Evolutionary conservation across 169 alveolate species (phyloP).

Genomic region (Babesia ovis): DNA sequence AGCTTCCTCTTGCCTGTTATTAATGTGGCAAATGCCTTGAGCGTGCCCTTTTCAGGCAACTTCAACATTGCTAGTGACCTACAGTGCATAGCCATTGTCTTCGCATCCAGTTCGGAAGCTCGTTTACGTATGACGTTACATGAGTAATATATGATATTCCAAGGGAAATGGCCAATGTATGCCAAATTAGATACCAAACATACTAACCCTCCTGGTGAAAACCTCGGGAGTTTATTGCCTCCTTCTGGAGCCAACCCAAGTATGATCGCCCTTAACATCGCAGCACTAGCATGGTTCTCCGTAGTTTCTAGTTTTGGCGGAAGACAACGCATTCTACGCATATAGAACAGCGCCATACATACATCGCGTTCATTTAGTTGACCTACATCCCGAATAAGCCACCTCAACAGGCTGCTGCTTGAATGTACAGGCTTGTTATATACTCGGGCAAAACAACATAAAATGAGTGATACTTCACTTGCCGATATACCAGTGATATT

Average conservation of each 20-base stretch:
- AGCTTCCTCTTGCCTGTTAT: not conserved
- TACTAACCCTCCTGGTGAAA: slow-evolving; percentile 60
- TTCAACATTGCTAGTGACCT: slow-evolving; percentile 53
- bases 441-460: slow-evolving; percentile 61
- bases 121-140: slow-evolving; percentile 48
- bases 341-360: slow-evolving; percentile 54
- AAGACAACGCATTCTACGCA: slow-evolving; percentile 52
- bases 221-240: slow-evolving; percentile 50
- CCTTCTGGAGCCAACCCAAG: slow-evolving; percentile 55
- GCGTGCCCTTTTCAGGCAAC: slow-evolving; percentile 45
- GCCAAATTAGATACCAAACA: slow-evolving; percentile 52
- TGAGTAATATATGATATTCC: slow-evolving; percentile 56
- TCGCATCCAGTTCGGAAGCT: slow-evolving; percentile 30
- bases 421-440: slow-evolving; percentile 44
- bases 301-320: slow-evolving; percentile 34
- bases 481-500: slow-evolving; percentile 59
- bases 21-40: slow-evolving; percentile 27
- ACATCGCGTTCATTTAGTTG: slow-evolving; percentile 63
- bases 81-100: slow-evolving; percentile 56
- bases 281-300: slow-evolving; percentile 31
- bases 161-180: slow-evolving; percentile 56
- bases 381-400: slow-evolving; percentile 53
- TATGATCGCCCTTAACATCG: slow-evolving; percentile 50
- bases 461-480: slow-evolving; percentile 58
- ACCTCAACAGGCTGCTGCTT: slow-evolving; percentile 43